phyloP scores from a whole-genome alignment of 768 basidiomycete genomes.

The Auricularia cornea region DNA sequence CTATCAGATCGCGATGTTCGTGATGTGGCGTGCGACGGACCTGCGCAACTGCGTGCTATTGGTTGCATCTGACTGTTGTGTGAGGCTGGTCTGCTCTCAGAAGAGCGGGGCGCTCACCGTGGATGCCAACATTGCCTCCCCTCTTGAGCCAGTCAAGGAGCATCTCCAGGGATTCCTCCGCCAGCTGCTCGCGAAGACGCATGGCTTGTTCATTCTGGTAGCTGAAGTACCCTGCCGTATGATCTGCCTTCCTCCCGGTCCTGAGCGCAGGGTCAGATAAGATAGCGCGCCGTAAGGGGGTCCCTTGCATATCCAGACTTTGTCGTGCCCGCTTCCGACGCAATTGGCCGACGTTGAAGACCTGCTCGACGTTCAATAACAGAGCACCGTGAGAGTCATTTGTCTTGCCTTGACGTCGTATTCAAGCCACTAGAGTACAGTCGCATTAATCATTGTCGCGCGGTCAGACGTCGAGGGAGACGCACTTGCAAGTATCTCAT shows the following conservation, averaged over 20 bases:
- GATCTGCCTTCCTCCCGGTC: conserved; percentile 82
- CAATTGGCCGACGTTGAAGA: conserved; percentile 96
- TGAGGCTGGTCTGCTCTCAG: neutral
- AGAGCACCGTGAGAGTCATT: neutral
- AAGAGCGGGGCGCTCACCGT: conserved; percentile 46
- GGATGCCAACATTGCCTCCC: conserved; percentile 96
- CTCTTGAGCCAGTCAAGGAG: conserved; percentile 90
- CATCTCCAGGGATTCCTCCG: conserved; percentile 89
- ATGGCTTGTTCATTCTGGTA: conserved; percentile 75
- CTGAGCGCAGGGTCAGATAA: conserved; percentile 24
- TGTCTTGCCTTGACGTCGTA: conserved; percentile 84
- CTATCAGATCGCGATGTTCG: neutral
- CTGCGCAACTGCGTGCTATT: conserved; percentile 78
- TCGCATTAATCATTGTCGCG: conserved; percentile 1
- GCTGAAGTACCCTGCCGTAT: conserved; percentile 85
- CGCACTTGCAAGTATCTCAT: conserved; percentile 89
- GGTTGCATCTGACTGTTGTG: conserved; percentile 72
- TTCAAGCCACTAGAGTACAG: conserved; percentile 76
- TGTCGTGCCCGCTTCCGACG: conserved; percentile 78
- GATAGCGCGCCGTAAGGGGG: neutral
- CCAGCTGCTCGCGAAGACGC: conserved; percentile 67
- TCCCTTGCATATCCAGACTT: conserved; percentile 64
- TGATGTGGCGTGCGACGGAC: conserved; percentile 27
- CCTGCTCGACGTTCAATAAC: conserved; percentile 35
- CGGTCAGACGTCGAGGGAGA: conserved; percentile 3